Base-by-base conservation (phyloP, 305 asterid species). In the Fraxinus latifolia region DNA sequence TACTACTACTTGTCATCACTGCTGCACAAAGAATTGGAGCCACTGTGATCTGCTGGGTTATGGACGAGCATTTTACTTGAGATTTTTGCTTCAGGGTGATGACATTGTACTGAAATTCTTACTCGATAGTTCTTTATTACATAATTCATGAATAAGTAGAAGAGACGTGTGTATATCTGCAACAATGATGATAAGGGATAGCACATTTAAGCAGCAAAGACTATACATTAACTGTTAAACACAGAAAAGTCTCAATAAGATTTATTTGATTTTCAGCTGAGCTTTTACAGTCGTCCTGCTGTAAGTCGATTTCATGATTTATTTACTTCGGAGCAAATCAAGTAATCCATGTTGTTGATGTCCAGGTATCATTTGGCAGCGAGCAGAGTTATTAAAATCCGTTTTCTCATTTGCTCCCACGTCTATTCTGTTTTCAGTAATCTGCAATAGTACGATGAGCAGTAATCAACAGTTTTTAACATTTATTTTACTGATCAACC, bases 341-440 rank as follows among this genome's bases (percentile, higher is more conserved):
- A 62, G 71, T 62, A 62, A 62, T 25, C 32, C 33, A 21, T 21
- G 71, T 62, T 60, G 71, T 14, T 62, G 32, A 62, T 23, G n/a
- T 62, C 71, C 33, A 67, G 36, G 17, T 67, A 2, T 3, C 11
- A 23, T 77, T 58, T 79, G 50, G 71, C 60, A 75, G 3, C 58
- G 39, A 9, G 85, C 87, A 78, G 15, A 17, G 31, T 15, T 70
- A 31, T 82, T 82, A n/a, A 86, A 82, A 47, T 86, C 86, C 50
- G 79, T 44, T 2, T 4, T 14, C 79, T 55, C 80, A 7, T 81
- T 76, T 47, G 29, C 39, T n/a, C 73, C 78, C 70, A 7, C 37
- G 7, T 53, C 44, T 3, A 1, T 44, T 62, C 23, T 79, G 82
- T 19, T 65, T 37, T 17, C 74, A 67, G 34, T 82, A 62, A 85